Conservation (phyloP, 192 early-diverging fungal species). For the Mortierella claussenii region DNA sequence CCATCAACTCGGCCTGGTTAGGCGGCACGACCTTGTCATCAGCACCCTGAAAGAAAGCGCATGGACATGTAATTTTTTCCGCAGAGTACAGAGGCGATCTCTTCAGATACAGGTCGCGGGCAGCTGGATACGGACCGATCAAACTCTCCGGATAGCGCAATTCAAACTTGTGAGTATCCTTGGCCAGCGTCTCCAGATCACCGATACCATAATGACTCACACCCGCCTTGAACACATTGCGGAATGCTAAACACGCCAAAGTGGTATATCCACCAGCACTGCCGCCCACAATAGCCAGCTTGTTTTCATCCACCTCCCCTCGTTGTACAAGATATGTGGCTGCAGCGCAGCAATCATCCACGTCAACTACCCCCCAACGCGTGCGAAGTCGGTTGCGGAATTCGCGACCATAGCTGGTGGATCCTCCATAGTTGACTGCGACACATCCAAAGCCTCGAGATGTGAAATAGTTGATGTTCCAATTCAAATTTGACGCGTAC, state of each 20-base stretch:
- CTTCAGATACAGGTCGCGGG: slow-evolving; percentile 62
- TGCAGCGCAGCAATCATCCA: slow-evolving; percentile 79
- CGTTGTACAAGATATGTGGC: slow-evolving; percentile 68
- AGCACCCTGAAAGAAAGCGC: slow-evolving; percentile 77
- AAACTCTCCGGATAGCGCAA: slow-evolving; percentile 66
- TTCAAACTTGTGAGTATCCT: slow-evolving; percentile 89
- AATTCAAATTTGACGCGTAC: slow-evolving; percentile 52
- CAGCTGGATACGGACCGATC: slow-evolving; percentile 70
- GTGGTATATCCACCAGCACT: slow-evolving; percentile 72
- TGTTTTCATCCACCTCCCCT: slow-evolving; percentile 67
- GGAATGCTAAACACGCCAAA: slow-evolving; percentile 70
- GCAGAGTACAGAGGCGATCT: slow-evolving; percentile 73
- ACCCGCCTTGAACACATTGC: slow-evolving; percentile 78
- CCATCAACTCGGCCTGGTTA: slow-evolving; percentile 80
- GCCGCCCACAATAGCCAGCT: slow-evolving; percentile 74
- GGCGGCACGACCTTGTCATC: slow-evolving; percentile 84
- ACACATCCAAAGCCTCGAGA: slow-evolving; percentile 78
- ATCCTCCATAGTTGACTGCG: slow-evolving; percentile 86
- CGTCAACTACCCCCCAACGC: slow-evolving; percentile 81
- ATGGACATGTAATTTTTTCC: slow-evolving; percentile 69
- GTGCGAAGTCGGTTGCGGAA: slow-evolving; percentile 77
- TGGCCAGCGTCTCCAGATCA: slow-evolving; percentile 70
- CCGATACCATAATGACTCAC: slow-evolving; percentile 78
- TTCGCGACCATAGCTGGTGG: slow-evolving; percentile 76
- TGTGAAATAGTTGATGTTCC: slow-evolving; percentile 77